phyloP scores from a whole-genome alignment of 306 rosid species.

The Elaeagnus macrophylla region DNA sequence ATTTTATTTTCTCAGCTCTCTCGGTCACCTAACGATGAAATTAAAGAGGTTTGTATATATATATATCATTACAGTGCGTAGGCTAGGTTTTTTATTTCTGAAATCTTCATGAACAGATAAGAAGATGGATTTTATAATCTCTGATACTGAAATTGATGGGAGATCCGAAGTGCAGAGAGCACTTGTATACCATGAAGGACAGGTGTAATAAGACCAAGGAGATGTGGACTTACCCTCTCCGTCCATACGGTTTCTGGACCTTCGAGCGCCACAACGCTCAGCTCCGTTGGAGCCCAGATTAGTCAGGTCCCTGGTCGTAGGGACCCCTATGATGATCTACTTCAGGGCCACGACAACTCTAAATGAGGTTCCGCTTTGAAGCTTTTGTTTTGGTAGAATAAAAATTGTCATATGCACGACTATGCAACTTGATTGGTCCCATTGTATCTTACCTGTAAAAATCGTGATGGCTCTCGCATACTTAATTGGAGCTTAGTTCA shows the following conservation, averaged over 20 bases:
- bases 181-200: constrained; percentile 40
- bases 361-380: constrained; percentile 12
- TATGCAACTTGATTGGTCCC: no score
- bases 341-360: constrained; percentile 22
- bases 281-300: constrained; percentile 87
- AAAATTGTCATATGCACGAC: no score
- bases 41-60: not conserved
- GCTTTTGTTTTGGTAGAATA: no score
- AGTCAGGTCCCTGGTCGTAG: constrained; percentile 76
- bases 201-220: constrained; percentile 71
- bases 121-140: constrained; percentile 69
- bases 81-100: not conserved
- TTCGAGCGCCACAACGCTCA: constrained; percentile 91
- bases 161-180: constrained; percentile 82
- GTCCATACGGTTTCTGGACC: constrained; percentile 96
- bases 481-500: no score
- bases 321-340: constrained; percentile 84
- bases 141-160: constrained; percentile 75
- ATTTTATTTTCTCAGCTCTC: no score
- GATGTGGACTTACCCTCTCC: constrained; percentile 74
- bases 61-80: not conserved
- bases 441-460: no score
- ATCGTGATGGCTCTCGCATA: no score
- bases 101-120: constrained; percentile 16
- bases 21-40: no score